phyloP scores from a whole-genome alignment of 331 rosid species.

The Malus hybrid region DNA sequence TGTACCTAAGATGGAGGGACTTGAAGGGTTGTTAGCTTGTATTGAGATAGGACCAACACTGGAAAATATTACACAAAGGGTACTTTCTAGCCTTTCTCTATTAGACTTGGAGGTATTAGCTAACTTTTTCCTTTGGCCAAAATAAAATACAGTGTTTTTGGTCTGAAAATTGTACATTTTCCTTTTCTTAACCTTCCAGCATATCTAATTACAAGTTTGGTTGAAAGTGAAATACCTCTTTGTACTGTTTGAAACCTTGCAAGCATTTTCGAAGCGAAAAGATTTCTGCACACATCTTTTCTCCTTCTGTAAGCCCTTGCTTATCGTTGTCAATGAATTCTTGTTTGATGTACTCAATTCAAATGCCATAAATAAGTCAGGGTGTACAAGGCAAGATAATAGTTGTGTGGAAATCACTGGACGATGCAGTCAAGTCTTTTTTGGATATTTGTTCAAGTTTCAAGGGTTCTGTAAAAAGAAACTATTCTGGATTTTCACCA shows the following conservation, averaged over 20 bases:
- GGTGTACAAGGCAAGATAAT: too few relatives aligned
- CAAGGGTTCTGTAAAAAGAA: too few relatives aligned
- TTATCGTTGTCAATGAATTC: too few relatives aligned
- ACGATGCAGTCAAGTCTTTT: too few relatives aligned
- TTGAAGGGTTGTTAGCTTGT: conserved; percentile 28
- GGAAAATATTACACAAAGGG: neutral
- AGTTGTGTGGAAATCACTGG: too few relatives aligned
- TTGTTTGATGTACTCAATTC: too few relatives aligned
- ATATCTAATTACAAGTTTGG: neutral
- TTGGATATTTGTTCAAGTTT: too few relatives aligned
- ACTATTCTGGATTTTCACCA: neutral
- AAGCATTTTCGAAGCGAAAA: too few relatives aligned
- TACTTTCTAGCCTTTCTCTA: neutral
- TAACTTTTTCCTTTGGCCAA: neutral
- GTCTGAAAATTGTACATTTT: neutral
- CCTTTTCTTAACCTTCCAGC: neutral
- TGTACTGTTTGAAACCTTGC: too few relatives aligned
- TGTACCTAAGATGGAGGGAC: conserved; percentile 57
- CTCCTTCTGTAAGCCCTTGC: neutral
- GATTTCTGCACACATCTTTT: too few relatives aligned
- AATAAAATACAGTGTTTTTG: neutral
- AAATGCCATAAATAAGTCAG: too few relatives aligned
- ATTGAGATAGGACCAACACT: neutral
- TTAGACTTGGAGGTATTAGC: neutral
- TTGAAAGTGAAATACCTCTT: neutral